Evolutionary conservation across 2,329 filamentous ascomycete species (phyloP), one percentile per base, ranked within the genome.

Genomic region (Colletotrichum theobromicola): DNA sequence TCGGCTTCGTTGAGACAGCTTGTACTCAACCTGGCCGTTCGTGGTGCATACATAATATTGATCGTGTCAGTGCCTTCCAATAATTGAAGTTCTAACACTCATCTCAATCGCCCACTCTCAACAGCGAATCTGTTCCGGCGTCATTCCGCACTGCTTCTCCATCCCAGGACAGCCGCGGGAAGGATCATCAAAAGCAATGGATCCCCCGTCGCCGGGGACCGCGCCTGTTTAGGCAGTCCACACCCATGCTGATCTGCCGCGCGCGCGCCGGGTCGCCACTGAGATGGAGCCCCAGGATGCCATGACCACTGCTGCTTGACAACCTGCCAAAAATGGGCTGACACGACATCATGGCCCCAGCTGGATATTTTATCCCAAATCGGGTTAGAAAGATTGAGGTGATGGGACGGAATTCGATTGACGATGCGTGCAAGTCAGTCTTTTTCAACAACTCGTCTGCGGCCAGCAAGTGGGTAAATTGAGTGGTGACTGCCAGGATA

Each of bases 301-400:
- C 53, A 18, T 32, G 57, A 28, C 32, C 57, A 60, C 57, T 34
- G 28, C 69, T 18, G 53, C 35, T 67, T 30, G 24, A 62, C 63
- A 58, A 58, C 70, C 70, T 72, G 55, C 70, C 70, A 37, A 55
- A 61, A 72, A 72, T 72, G 63, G 70, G 63, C 70, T 72, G 55
- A 67, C 70, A 35, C 58, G 64, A 55, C 70, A 63, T 57, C 57
- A 58, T 67, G 34, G 18, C 30, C 24, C 46, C 58, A 46, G 65
- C 58, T 26, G 58, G 70, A 26, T 60, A 55, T 55, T 50, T 35
- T 69, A 34, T 18, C 42, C 58, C 34, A 34, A 46, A 46, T 50
- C n/a, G 55, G 35, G 26, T 50, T 68, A 68, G 66, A 32, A 21
- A 13, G 7, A 37, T 26, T 18, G 60, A 21, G 4, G 18, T 61